Evolutionary conservation across 176 grass and related monocot species (phyloP).

Genomic region (Cenchrus fungigraminus): DNA sequence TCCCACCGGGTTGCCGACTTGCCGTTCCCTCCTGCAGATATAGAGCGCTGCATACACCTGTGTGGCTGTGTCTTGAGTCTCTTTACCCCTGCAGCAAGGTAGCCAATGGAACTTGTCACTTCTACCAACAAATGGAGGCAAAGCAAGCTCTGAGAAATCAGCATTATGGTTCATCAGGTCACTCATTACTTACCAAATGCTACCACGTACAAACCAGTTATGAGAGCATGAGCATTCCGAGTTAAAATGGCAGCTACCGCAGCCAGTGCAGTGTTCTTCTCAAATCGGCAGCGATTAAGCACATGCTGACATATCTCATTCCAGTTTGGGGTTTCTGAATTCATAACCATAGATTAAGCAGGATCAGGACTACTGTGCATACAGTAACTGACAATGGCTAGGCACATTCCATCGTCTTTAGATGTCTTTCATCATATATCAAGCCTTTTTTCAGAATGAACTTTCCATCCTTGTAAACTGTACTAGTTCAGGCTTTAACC

Average conservation of each 20-base stretch:
- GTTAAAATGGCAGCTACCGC: neutral
- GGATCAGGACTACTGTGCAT: neutral
- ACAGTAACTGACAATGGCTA: neutral
- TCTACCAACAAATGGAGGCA: neutral
- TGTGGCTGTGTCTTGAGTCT: neutral
- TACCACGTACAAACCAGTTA: neutral
- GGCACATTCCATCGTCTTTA: slow-evolving; percentile 7
- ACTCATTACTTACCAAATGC: neutral
- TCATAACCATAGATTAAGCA: neutral
- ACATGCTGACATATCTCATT: neutral
- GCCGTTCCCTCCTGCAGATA: neutral
- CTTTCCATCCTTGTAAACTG: slow-evolving; percentile 65
- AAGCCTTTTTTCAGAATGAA: slow-evolving; percentile 59
- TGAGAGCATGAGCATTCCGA: neutral
- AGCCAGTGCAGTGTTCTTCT: neutral
- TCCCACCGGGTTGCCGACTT: too few relatives aligned
- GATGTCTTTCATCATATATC: slow-evolving; percentile 50
- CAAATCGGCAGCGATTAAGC: neutral
- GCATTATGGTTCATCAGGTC: neutral
- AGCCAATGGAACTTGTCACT: neutral
- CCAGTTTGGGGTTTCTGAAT: neutral
- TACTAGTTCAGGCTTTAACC: slow-evolving; percentile 41
- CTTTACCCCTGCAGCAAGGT: neutral
- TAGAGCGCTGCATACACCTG: neutral
- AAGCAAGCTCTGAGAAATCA: neutral